These are phyloP conservation scores for Fusarium domesticum DNA, from an alignment of 2,329 filamentous ascomycete species.

Conservation along the genomic window DNA sequence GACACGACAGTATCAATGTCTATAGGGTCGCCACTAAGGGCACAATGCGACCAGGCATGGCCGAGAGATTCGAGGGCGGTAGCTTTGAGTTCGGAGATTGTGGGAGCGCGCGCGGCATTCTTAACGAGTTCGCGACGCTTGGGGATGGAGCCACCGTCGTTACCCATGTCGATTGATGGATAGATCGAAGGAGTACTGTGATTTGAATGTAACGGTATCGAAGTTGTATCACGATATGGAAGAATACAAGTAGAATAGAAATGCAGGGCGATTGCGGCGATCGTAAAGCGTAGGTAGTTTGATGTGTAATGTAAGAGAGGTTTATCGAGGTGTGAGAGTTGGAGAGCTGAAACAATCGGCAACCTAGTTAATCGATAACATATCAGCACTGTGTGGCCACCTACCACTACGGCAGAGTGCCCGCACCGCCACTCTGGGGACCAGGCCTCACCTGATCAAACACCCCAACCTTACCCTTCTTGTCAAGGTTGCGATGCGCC, in stretches of 20 bases:
- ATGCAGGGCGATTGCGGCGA: no score
- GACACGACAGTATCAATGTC: constrained; percentile 71
- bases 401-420: constrained; percentile 11
- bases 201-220: no score
- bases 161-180: constrained; percentile 71
- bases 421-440: constrained; percentile 21
- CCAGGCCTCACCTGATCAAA: constrained; percentile 26
- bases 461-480: constrained; percentile 20
- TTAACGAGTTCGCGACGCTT: constrained; percentile 95
- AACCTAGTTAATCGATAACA: no score
- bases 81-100: constrained; percentile 83
- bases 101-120: constrained; percentile 79
- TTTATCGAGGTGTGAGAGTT: no score
- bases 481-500: constrained; percentile 24
- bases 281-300: no score
- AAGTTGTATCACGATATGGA: no score
- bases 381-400: neutral
- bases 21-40: constrained; percentile 76
- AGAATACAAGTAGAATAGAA: no score
- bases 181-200: neutral
- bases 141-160: constrained; percentile 95
- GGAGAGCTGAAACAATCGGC: no score
- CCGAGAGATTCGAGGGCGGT: constrained; percentile 78
- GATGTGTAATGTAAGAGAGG: no score
- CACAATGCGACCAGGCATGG: constrained; percentile 84